Base-by-base conservation (phyloP, 352 stramenopile genomes). In the Globisporangium carolinianum region DNA sequence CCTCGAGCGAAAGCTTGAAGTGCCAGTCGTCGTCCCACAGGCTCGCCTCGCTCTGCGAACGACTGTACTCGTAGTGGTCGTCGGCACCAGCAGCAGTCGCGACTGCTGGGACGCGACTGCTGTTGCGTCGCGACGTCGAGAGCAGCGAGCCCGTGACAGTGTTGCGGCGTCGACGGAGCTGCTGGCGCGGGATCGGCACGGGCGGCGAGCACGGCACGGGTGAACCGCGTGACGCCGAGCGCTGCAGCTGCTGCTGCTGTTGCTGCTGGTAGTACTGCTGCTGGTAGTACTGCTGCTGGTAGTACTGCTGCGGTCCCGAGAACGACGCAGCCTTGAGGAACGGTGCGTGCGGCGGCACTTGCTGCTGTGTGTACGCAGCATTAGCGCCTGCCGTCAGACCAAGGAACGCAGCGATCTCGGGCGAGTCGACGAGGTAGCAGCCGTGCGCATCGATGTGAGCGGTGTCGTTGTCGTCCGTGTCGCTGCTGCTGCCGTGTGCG, bases 11-110 rank as follows among this genome's bases (percentile, higher is more conserved):
- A 47, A 87, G 73, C 54, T 87, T 87, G 61, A 76, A 87, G 72
- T 89, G 75, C 79, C 77, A 87, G 58, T 79, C 72, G 47, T 89
- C 68, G 48, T 89, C 76, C 72, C 73, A 85, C 14, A 86, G 67
- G 36, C 66, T 60, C 12, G 68, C 73, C 52, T 86, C 68, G 51
- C 72, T 78, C 58, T 90, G 77, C 11, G 66, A 70, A 6, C 58
- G 55, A 38, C 69, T 77, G 61, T 75, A 75, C 14, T 63, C 49
- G 15, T 24, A 24, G 24, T 24, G 24, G 24, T 24, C 24, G 24
- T 24, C 24, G 2, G 24, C 24, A 24, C 24, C 24, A 24, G 24
- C 24, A 24, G 24, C 24, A 24, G 24, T 24, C 24, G 24, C 24
- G 24, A 24, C 24, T 52, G 55, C 9, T 66, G 57, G n/a, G 35